Evolutionary conservation across 768 basidiomycete species (phyloP), one percentile per base, ranked within the genome.

Genomic region (Russula dissimulans): DNA sequence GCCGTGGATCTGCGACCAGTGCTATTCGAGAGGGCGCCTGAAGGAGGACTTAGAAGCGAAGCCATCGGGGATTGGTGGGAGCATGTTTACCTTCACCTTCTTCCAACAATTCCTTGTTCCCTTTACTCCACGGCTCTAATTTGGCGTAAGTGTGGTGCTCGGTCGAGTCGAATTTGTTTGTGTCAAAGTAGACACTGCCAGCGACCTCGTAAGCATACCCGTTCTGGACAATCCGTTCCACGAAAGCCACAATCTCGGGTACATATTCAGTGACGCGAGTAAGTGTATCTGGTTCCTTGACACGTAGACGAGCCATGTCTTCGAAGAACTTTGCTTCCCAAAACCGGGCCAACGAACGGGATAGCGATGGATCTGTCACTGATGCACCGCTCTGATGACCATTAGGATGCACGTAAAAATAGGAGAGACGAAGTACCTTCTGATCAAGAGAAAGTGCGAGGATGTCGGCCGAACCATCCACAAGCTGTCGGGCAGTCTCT

Each of bases 191-290:
- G 32, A 97, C 84, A 71, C 87, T 92, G 15, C 93, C 93, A 63
- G 81, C 79, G n/a, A 75, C 76, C 54, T 76, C 83, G 69, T 89
- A 89, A 12, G 69, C 93, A 68, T 85, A 97, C 0, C 95, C 95
- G 60, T 95, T 95, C 56, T 81, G 74, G 60, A 97, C 77, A 69
- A 98, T 90, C 29, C 81, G 76, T 70, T 93, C 81, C 42, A 98
- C 88, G 71, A 94, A 99, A 4, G 81, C 73, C 52, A 94, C 91
- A 64, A 97, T 91, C 74, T 98, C 95, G 4, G 94, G 91, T 8
- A 99, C 87, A 72, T 93, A 99, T 73, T 98, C 97, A 1, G 95
- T 95, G 5, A 98, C 97, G 44, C 95, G 86, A 1, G 97, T 98
- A 56, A 97, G 73, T 4, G 84, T 91, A 70, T 95, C 92, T 17